Evolutionary conservation across 1,284 basidiomycete species (phyloP), one percentile per base, ranked within the genome.

Genomic region (Trametes versicolor): DNA sequence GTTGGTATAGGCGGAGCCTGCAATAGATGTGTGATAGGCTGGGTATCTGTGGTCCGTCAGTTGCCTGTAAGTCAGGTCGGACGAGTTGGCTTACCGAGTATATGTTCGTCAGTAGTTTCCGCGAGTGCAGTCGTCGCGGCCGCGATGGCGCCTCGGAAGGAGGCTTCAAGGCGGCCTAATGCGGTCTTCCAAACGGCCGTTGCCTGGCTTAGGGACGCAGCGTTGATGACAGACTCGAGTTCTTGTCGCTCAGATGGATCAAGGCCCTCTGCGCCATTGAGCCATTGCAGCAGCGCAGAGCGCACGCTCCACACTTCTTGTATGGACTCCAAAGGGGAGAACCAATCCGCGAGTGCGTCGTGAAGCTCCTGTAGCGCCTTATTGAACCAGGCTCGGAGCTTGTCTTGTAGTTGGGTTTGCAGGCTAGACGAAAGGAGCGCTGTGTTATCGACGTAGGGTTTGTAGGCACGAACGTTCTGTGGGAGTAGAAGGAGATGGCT

Each of bases 401-500:
- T 86, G 27, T 81, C 75, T 29, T 75, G 70, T 45, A 92, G 76
- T 21, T 80, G 74, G 0, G 75, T 70, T 47, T 78, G 79, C 4
- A 83, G 74, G 19, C 88, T 74, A 7, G 80, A 81, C 17, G 87
- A 81, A 1, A 85, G 86, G 1, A 83, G 76, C 0, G 91, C 88
- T 10, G 79, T 77, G 12, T 87, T 76, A 70, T 93, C 91, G 62
- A 94, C 82, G 72, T 91, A 93, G 23, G 93, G 92, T 70, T 86
- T 89, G 73, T 93, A 94, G 12, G 84, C 82, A 65, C 82, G 82
- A 66, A 94, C 83, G 63, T 81, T 85, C 4, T 80, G 73, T 0
- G 92, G 91, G 0, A 94, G 82, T 48, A 91, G 79, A 25, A 86
- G 81, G 69, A 93, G 86, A 65, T 92, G 89, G 13, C 88, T 85